phyloP scores from a whole-genome alignment of 2,329 filamentous ascomycete species.

The Coniochaeta sp. region DNA sequence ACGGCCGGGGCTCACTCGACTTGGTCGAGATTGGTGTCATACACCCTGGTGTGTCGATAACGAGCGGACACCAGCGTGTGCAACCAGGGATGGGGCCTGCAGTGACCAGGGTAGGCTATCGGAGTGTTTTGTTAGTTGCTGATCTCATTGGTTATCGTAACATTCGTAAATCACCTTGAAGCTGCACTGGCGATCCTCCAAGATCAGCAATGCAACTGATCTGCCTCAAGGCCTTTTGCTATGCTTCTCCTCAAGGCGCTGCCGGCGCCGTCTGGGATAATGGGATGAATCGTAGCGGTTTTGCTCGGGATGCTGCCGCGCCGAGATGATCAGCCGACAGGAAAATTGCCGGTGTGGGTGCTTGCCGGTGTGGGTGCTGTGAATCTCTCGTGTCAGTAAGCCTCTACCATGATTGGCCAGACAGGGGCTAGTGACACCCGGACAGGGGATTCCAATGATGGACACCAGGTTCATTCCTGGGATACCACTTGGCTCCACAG shows the following conservation, averaged over 20 bases:
- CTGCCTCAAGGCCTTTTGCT: not conserved
- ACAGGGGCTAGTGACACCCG: not conserved
- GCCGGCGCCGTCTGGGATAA: not conserved
- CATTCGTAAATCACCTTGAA: not conserved
- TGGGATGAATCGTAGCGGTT: no score
- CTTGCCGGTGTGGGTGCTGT: not conserved
- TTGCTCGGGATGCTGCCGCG: no score
- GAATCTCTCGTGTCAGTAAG: not conserved
- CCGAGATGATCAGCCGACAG: not conserved
- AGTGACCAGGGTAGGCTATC: not conserved
- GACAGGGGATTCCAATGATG: not conserved
- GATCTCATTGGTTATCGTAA: slow-evolving; percentile 10
- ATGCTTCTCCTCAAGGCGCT: not conserved
- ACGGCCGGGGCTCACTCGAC: not conserved
- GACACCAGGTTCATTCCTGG: not conserved
- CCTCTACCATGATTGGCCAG: not conserved
- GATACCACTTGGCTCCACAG: not conserved
- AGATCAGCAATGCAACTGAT: not conserved
- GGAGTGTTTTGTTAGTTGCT: slow-evolving; percentile 10
- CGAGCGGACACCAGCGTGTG: not conserved
- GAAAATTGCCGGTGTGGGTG: not conserved
- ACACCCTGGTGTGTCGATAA: not conserved
- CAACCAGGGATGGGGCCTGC: not conserved
- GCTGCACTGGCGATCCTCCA: not conserved
- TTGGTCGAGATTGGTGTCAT: not conserved